Conservation (phyloP, 2,329 filamentous ascomycete genomes). For the Ascochyta clinopodiicola region DNA sequence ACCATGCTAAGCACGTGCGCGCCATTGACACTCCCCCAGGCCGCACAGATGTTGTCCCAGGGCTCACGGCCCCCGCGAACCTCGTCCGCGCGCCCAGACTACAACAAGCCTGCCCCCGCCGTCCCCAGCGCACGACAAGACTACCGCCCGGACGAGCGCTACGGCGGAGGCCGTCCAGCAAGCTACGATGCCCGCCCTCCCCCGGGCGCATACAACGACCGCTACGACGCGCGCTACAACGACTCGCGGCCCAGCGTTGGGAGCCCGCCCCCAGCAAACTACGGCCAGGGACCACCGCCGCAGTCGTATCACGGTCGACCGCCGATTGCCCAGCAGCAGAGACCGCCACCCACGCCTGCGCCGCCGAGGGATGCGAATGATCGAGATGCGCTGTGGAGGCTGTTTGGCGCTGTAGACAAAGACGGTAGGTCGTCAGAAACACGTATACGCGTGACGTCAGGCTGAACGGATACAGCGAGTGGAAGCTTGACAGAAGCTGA, state of each 20-base stretch:
- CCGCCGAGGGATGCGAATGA: slow-evolving; percentile 66
- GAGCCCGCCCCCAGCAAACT: slow-evolving; percentile 56
- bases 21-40: slow-evolving; percentile 34
- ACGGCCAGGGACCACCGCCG: slow-evolving; percentile 61
- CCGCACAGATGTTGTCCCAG: slow-evolving; percentile 51
- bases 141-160: slow-evolving; percentile 48
- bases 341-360: slow-evolving; percentile 56
- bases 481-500: slow-evolving; percentile 87
- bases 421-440: slow-evolving; percentile 61
- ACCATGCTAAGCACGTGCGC: background rate
- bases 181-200: slow-evolving; percentile 43
- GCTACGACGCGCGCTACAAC: slow-evolving; percentile 37
- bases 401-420: slow-evolving; percentile 92
- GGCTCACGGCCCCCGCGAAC: slow-evolving; percentile 42
- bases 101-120: slow-evolving; percentile 54
- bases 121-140: slow-evolving; percentile 39
- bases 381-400: slow-evolving; percentile 74
- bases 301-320: slow-evolving; percentile 71
- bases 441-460: slow-evolving; percentile 9
- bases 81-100: slow-evolving; percentile 47
- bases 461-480: slow-evolving; percentile 59
- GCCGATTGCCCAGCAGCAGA: slow-evolving; percentile 54
- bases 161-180: slow-evolving; percentile 33
- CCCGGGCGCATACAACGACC: slow-evolving; percentile 49
- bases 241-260: slow-evolving; percentile 45